Conservation (phyloP, 2,329 filamentous ascomycete species). For the Proliferodiscus dingleyae region DNA sequence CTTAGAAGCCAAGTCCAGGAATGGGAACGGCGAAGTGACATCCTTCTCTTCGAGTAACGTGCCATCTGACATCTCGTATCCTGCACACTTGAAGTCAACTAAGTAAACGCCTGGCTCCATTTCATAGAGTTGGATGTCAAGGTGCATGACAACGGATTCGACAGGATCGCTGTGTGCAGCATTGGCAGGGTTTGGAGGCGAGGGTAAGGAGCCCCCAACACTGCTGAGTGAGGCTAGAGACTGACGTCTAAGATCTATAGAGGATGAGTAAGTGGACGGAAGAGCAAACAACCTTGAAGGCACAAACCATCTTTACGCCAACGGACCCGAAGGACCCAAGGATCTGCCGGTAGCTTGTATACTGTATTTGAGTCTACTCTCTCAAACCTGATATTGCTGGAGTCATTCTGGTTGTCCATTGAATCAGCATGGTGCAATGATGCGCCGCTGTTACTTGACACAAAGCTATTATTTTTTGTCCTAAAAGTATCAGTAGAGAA, state of each 20-base stretch:
- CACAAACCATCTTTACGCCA: slow-evolving; percentile 79
- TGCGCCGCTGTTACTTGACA: slow-evolving; percentile 31
- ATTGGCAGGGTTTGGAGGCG: slow-evolving; percentile 13
- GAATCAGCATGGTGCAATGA: slow-evolving; percentile 35
- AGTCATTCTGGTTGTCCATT: slow-evolving; percentile 28
- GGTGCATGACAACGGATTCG: slow-evolving; percentile 71
- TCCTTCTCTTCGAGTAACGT: slow-evolving; percentile 84
- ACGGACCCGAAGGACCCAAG: slow-evolving; percentile 89
- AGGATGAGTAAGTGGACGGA: slow-evolving; percentile 44
- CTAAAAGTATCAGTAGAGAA: slow-evolving; percentile 15
- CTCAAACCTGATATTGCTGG: slow-evolving; percentile 26
- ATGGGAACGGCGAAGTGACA: slow-evolving; percentile 91
- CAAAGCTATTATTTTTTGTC: slow-evolving; percentile 39
- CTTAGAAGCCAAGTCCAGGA: slow-evolving; percentile 86
- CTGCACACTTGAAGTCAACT: slow-evolving; percentile 97
- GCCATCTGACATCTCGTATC: slow-evolving; percentile 78
- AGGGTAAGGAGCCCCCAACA: slow-evolving; percentile 25
- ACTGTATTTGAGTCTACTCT: slow-evolving; percentile 51
- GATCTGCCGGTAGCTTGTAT: slow-evolving; percentile 86
- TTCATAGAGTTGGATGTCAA: slow-evolving; percentile 94
- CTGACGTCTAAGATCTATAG: slow-evolving; percentile 41
- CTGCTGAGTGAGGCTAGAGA: slow-evolving; percentile 32
- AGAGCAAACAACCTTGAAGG: slow-evolving; percentile 44
- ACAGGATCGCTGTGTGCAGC: slow-evolving; percentile 19
- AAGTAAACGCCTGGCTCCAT: slow-evolving; percentile 91